Conservation (phyloP, 2,329 filamentous ascomycete genomes). For the Exophiala bonariae region DNA sequence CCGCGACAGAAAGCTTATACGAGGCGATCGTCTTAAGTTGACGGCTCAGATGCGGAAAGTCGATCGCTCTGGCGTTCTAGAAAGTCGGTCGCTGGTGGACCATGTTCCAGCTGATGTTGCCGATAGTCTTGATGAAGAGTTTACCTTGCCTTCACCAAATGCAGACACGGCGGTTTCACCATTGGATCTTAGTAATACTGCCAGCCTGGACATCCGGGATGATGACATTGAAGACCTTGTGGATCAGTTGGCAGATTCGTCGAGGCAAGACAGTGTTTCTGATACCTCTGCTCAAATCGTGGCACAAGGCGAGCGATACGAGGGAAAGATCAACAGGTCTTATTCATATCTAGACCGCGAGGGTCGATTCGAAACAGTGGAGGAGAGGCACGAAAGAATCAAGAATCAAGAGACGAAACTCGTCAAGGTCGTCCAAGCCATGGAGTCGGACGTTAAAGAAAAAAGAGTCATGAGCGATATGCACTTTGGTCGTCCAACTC, state of each 20-base stretch:
- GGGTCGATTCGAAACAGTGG: not conserved
- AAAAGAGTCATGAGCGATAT: not conserved
- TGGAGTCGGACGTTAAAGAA: not conserved
- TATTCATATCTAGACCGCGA: not conserved
- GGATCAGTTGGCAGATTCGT: no score
- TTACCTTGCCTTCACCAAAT: no score
- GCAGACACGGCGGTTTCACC: no score
- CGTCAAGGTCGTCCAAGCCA: not conserved
- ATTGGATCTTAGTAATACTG: no score
- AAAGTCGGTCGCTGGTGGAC: conserved; percentile 20
- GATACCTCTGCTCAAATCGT: not conserved
- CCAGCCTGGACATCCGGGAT: no score
- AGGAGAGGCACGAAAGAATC: not conserved
- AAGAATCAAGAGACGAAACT: not conserved
- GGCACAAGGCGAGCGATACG: not conserved
- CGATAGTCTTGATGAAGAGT: not conserved
- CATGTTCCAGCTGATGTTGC: conserved; percentile 14
- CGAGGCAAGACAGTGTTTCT: not conserved
- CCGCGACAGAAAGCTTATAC: conserved; percentile 31
- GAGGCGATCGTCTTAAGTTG: conserved; percentile 24
- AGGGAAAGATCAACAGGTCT: not conserved
- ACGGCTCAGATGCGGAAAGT: conserved; percentile 11
- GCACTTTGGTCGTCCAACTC: not conserved
- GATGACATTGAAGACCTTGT: no score
- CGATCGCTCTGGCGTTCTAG: conserved; percentile 18